phyloP scores from a whole-genome alignment of 176 grass and related monocot genomes.

The Secale cereale region DNA sequence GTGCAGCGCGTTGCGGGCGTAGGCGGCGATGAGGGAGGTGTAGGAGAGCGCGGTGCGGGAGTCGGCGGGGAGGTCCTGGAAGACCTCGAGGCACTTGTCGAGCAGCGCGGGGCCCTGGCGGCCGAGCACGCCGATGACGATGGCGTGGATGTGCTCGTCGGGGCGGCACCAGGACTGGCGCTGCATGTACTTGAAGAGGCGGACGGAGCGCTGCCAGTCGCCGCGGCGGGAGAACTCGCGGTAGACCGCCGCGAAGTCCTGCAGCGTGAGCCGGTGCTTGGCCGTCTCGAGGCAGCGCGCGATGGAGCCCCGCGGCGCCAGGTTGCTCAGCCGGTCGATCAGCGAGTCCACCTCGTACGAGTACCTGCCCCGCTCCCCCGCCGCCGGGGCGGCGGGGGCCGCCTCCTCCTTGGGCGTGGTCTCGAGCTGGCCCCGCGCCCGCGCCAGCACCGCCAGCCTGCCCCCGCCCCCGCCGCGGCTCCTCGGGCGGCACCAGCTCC shows the following conservation, averaged over 20 bases:
- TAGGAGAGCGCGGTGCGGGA: conserved; percentile 83
- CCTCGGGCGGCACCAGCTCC: conserved; percentile 29
- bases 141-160: conserved; percentile 96
- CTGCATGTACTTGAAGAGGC: conserved; percentile 98
- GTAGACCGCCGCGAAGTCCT: conserved; percentile 77
- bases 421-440: neutral
- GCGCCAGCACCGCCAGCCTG: conserved; percentile 15
- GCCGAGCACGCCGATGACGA: conserved; percentile 84
- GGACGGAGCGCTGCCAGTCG: conserved; percentile 92
- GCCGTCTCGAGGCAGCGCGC: conserved; percentile 68
- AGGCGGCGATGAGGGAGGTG: conserved; percentile 91
- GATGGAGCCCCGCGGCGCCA: conserved; percentile 87
- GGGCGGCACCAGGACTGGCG: conserved; percentile 93
- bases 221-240: conserved; percentile 84
- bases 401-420: neutral
- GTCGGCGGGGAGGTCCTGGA: conserved; percentile 53
- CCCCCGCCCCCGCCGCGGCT: conserved; percentile 18
- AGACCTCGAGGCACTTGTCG: conserved; percentile 71
- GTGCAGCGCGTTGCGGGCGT: conserved; percentile 80
- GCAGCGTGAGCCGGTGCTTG: conserved; percentile 69
- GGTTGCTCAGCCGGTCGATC: conserved; percentile 82
- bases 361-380: conserved; percentile 29
- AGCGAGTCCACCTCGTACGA: conserved; percentile 84
- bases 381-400: neutral
- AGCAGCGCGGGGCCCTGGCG: conserved; percentile 77